Evolutionary conservation across 345 rosid genomes (phyloP).

Genomic region (Geranium brycei): DNA sequence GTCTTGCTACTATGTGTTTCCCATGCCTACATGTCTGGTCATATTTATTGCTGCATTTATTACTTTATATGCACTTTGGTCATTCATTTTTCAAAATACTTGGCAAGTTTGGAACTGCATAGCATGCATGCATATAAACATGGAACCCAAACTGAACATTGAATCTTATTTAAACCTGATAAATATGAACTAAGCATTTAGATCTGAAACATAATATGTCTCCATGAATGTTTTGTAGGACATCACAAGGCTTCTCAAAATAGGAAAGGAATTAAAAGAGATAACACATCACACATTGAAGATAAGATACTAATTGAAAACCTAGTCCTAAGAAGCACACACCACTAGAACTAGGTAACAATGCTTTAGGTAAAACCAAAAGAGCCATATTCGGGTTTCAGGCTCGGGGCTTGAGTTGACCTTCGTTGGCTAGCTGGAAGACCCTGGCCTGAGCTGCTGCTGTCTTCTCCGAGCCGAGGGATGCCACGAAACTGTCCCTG

Average conservation of each 20-base stretch:
- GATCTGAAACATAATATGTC: neutral
- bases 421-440: constrained; percentile 90
- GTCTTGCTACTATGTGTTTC: no score
- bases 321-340: neutral
- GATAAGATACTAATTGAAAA: neutral
- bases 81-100: neutral
- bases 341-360: neutral
- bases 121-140: neutral
- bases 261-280: neutral
- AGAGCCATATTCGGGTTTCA: constrained; percentile 6
- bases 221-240: neutral
- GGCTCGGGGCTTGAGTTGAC: constrained; percentile 42
- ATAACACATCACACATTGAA: neutral
- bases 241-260: neutral
- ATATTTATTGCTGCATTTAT: neutral
- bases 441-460: constrained; percentile 68
- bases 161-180: neutral
- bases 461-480: constrained; percentile 48
- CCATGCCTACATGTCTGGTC: no score
- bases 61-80: neutral
- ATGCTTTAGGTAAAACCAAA: neutral
- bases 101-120: neutral
- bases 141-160: neutral
- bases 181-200: neutral
- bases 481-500: constrained; percentile 43